phyloP scores from a whole-genome alignment of 257 asterid species.

The Voacanga thouarsii region DNA sequence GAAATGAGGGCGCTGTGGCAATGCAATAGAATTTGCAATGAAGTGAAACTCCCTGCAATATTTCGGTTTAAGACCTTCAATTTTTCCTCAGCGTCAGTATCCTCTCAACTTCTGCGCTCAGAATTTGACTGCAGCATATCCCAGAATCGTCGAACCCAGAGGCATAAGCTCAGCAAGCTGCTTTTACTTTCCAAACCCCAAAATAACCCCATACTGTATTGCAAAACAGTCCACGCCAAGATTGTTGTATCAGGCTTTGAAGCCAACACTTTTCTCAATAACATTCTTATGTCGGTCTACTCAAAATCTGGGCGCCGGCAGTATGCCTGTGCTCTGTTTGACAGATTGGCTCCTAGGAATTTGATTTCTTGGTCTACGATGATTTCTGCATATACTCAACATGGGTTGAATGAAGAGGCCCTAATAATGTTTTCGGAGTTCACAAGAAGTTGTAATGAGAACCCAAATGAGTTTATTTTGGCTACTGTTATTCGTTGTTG shows the following conservation, averaged over 20 bases:
- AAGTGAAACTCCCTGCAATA: not conserved
- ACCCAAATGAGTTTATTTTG: conserved; percentile 42
- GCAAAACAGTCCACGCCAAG: conserved; percentile 33
- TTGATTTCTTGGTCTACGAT: conserved; percentile 51
- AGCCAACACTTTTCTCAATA: conserved; percentile 32
- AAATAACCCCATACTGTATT: conserved; percentile 13
- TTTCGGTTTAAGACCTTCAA: not conserved
- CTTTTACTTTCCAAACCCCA: conserved; percentile 30
- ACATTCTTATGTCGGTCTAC: conserved; percentile 31
- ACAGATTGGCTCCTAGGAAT: conserved; percentile 39
- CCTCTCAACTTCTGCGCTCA: not conserved
- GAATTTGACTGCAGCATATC: not conserved
- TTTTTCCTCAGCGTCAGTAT: not conserved
- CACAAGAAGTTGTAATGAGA: conserved; percentile 20
- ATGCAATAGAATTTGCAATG: not conserved
- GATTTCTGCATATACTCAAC: conserved; percentile 31
- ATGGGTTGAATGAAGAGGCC: conserved; percentile 31
- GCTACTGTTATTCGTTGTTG: conserved; percentile 44
- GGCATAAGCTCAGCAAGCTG: conserved; percentile 36
- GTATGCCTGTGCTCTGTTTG: conserved; percentile 33
- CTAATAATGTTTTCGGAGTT: conserved; percentile 33
- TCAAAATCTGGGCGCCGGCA: conserved; percentile 20
- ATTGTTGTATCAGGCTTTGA: conserved; percentile 35
- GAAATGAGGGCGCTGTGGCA: not conserved
- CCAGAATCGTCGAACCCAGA: conserved; percentile 33